These are phyloP conservation scores for Cryptococcus sp. DNA, from an alignment of 1,284 basidiomycete species.

Conservation along the genomic window DNA sequence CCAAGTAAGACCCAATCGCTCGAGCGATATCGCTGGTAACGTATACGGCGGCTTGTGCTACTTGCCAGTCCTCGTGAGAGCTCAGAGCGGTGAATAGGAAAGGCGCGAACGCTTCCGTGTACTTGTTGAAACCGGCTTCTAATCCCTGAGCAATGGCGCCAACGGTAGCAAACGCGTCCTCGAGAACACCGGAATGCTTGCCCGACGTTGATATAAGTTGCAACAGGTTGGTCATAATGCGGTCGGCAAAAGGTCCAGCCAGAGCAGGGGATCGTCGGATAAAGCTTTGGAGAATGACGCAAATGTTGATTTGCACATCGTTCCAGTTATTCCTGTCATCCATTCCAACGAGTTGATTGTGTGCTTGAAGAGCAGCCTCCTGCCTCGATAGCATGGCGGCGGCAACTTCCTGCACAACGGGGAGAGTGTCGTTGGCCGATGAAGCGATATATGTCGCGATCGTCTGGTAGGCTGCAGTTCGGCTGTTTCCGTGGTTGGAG, in stretches of 20 bases:
- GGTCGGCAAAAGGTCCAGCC: slow-evolving; percentile 85
- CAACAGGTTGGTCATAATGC: slow-evolving; percentile 91
- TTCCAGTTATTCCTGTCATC: slow-evolving; percentile 99
- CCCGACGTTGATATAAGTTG: slow-evolving; percentile 82
- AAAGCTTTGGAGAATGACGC: slow-evolving; percentile 82
- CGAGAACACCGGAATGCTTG: slow-evolving; percentile 93
- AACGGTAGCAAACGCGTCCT: slow-evolving; percentile 94
- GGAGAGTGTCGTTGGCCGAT: slow-evolving; percentile 76
- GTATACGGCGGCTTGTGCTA: slow-evolving; percentile 94
- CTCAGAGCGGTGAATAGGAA: slow-evolving; percentile 88
- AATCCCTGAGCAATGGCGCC: slow-evolving; percentile 81
- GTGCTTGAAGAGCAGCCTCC: slow-evolving; percentile 79
- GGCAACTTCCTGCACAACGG: slow-evolving; percentile 79
- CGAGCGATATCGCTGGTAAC: slow-evolving; percentile 94
- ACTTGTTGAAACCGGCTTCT: slow-evolving; percentile 81
- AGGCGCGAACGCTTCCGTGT: slow-evolving; percentile 86
- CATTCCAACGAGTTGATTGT: slow-evolving; percentile 91
- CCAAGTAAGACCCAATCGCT: slow-evolving; percentile 80
- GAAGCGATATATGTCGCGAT: slow-evolving; percentile 83
- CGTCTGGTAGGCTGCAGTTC: slow-evolving; percentile 95
- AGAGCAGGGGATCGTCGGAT: slow-evolving; percentile 80
- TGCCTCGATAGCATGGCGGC: slow-evolving; percentile 82
- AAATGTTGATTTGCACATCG: slow-evolving; percentile 94
- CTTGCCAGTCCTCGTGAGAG: slow-evolving; percentile 90
- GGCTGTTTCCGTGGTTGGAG: slow-evolving; percentile 87